Conservation (phyloP, 306 rosid species). For the Fragaria iinumae region DNA sequence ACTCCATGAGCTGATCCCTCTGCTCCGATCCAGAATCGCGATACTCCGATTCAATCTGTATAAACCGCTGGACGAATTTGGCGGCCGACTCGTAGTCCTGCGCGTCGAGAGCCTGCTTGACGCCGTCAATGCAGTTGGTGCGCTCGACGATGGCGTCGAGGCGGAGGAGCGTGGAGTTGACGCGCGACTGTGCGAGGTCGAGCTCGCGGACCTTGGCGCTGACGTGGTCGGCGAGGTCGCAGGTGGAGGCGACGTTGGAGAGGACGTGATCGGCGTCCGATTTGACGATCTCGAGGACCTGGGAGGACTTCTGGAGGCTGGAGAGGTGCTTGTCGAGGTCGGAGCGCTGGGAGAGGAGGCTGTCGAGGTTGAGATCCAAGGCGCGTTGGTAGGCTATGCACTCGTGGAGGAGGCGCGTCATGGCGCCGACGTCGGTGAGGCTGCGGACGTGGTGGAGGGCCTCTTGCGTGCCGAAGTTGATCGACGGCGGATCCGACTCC, state of each 20-base stretch:
- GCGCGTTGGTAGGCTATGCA: slow-evolving; percentile 61
- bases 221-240: slow-evolving; percentile 53
- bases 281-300: slow-evolving; percentile 64
- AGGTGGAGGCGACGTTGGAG: slow-evolving; percentile 47
- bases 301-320: slow-evolving; percentile 64
- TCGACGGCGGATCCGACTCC: no score
- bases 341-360: slow-evolving; percentile 67
- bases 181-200: slow-evolving; percentile 89
- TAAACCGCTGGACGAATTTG: slow-evolving; percentile 53
- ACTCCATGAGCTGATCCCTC: slow-evolving; percentile 59
- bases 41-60: slow-evolving; percentile 69
- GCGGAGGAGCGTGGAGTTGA: slow-evolving; percentile 67
- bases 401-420: slow-evolving; percentile 65
- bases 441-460: slow-evolving; percentile 37
- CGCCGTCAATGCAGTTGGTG: slow-evolving; percentile 75
- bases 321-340: slow-evolving; percentile 75
- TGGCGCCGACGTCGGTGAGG: slow-evolving; percentile 54
- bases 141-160: slow-evolving; percentile 83
- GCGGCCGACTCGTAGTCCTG: slow-evolving; percentile 80
- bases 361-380: slow-evolving; percentile 62
- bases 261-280: slow-evolving; percentile 62
- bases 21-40: slow-evolving; percentile 71
- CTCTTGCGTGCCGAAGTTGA: slow-evolving; percentile 14
- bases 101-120: slow-evolving; percentile 49
- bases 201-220: slow-evolving; percentile 83